Base-by-base conservation (phyloP, 2,329 filamentous ascomycete genomes). In the Didymella keratinophila region DNA sequence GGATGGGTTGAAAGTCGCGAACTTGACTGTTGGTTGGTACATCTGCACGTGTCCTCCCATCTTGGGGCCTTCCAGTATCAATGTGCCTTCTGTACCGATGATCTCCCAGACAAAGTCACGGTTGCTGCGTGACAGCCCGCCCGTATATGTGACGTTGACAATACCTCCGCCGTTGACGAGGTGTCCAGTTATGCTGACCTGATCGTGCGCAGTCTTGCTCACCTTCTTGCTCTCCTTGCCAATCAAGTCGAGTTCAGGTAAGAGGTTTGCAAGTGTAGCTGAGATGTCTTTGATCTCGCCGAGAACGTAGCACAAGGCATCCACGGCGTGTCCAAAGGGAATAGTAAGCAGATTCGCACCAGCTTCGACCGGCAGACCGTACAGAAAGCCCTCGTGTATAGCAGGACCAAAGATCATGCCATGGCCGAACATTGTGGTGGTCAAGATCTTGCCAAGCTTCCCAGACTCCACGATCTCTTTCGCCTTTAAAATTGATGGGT, bases 321-420 rank as follows among this genome's bases (percentile, higher is more conserved):
- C 73, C 2, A 74, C 58, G 5, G 69, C 67, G 47, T 76, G 71
- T 0, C 76, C 78, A 45, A 78, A 77, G 3, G 77, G 74, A 28
- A 81, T 78, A 0, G 78, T 79, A 32, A 80, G 54, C 34, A 79
- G 37, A 32, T 81, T 81, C 2, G 75, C 79, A 0, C 79, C 79
- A 3, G 86, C 66, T 8, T 78, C 74, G 11, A 79, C 74, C 5
- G 84, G 75, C 0, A 81, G 69, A 41, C 84, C 83, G 57, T 87
- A 88, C 27, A 75, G 68, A 28, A 84, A 64, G 8, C 46, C 32
- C 16, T 69, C 58, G 1, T 34, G 28, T 0, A 68, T 43, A 2
- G 58, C 56, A 2, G 65, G 56, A 4, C 71, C 69, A 9, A 68
- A 69, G 4, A 75, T 63, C 14, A 52, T 30, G 2, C 67, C 69